Evolutionary conservation across 2,329 filamentous ascomycete species (phyloP).

Genomic region (Penicillium vulpinum): DNA sequence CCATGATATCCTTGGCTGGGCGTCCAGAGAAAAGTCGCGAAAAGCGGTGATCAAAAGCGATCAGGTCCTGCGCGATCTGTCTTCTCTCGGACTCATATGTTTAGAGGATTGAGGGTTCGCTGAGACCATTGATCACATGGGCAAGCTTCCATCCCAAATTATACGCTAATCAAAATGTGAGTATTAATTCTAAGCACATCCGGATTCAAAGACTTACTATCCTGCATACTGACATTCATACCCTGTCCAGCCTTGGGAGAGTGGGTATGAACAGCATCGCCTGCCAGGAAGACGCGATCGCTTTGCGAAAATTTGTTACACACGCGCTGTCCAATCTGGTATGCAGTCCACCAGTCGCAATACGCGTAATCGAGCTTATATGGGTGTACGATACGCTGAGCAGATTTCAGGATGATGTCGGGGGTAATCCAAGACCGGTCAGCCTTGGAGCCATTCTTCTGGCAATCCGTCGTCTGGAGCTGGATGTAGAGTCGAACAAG

Average conservation of each 20-base stretch:
- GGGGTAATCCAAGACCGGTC: slow-evolving; percentile 65
- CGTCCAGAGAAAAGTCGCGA: slow-evolving; percentile 57
- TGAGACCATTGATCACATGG: slow-evolving; percentile 48
- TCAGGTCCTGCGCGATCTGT: slow-evolving; percentile 64
- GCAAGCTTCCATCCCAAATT: slow-evolving; percentile 61
- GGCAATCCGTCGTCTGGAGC: slow-evolving; percentile 50
- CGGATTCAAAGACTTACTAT: slow-evolving; percentile 37
- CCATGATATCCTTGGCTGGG: slow-evolving; percentile 61
- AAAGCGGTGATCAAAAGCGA: slow-evolving; percentile 62
- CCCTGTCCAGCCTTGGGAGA: slow-evolving; percentile 52
- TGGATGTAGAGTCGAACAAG: slow-evolving; percentile 67
- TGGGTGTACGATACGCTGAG: slow-evolving; percentile 64
- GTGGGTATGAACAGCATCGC: slow-evolving; percentile 63
- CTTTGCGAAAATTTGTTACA: slow-evolving; percentile 57
- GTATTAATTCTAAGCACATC: no score
- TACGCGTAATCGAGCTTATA: slow-evolving; percentile 66
- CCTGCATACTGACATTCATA: slow-evolving; percentile 73
- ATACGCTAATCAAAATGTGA: slow-evolving; percentile 38
- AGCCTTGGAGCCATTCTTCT: slow-evolving; percentile 46
- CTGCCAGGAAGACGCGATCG: slow-evolving; percentile 67
- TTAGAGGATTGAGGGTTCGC: slow-evolving; percentile 46
- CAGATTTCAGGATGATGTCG: slow-evolving; percentile 62
- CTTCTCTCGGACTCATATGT: slow-evolving; percentile 58
- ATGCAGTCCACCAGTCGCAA: slow-evolving; percentile 68
- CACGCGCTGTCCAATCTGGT: slow-evolving; percentile 67